These are phyloP conservation scores for Asclepias syriaca DNA, from an alignment of 257 asterid genomes.

Conservation along the genomic window DNA sequence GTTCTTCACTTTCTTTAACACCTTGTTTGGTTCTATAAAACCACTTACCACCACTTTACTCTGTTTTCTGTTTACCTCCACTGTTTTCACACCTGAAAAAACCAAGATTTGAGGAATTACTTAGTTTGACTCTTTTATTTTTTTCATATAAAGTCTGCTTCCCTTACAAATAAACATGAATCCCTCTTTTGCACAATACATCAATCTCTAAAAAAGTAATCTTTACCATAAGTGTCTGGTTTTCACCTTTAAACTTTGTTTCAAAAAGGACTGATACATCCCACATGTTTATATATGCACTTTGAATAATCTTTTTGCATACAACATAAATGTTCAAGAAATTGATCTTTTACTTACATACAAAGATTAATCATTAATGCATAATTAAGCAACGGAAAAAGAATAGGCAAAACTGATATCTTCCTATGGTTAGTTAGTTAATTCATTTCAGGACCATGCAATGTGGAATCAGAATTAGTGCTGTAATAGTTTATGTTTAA, in stretches of 20 bases:
- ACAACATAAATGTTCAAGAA: background rate
- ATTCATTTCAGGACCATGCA: background rate
- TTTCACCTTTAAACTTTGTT: constrained; percentile 1
- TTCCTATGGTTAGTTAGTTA: background rate
- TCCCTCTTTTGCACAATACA: background rate
- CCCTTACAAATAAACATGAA: no score
- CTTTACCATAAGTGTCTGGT: background rate
- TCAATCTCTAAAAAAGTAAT: background rate
- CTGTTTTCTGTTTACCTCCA: constrained; percentile 64
- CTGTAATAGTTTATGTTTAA: background rate
- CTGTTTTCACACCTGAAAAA: constrained; percentile 55
- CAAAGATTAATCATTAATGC: no score
- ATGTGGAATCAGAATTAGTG: background rate
- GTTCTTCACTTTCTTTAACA: constrained; percentile 56
- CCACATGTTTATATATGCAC: background rate
- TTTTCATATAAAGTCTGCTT: background rate
- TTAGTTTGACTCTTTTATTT: background rate
- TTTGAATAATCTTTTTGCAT: background rate
- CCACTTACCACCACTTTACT: constrained; percentile 72
- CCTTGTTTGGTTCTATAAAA: constrained; percentile 57
- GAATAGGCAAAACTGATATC: background rate
- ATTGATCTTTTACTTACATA: background rate
- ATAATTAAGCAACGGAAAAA: no score
- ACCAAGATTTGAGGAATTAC: no score
- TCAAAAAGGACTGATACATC: background rate